Evolutionary conservation across 2,329 filamentous ascomycete genomes (phyloP), one percentile per base, ranked within the genome.

Genomic region (Metarhizium guizhouense): DNA sequence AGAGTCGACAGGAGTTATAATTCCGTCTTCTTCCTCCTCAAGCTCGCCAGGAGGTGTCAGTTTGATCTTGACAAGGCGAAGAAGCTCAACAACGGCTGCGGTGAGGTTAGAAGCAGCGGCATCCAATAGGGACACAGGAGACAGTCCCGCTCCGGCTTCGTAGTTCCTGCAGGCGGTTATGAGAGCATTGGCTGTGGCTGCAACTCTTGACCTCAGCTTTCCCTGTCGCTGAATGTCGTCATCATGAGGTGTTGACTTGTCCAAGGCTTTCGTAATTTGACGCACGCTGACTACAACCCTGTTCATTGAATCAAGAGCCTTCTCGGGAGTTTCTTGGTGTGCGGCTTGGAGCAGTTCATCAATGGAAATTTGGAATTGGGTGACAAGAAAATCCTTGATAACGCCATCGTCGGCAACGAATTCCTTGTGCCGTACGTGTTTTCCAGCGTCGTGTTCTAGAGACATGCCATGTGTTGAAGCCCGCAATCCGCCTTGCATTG

Each of bases 141-240:
- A 93, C 36, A 99, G 81, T 34, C 94, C 94, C 20, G 83, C 85
- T 0, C 90, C 86, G 11, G 83, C 81, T 38, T 88, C 86, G 69
- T 94, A 96, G 67, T 96, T 96, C 74, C 95, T 96, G 38, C 90
- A 87, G 1, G 93, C 90, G 2, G 93, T 97, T 65, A 97, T 96
- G 56, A 99, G 78, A 66, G 93, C 94, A 76, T 97, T 97, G 51
- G 94, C 92, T 1, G 93, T 95, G 2, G 87, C 87, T n/a, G 91
- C 95, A 3, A 97, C 87, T 57, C 87, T 86, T 52, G 83, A 81
- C 71, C 90, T 95, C 58, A 95, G 79, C 69, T 86, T 90, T 32
- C 78, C 75, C 60, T 84, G 83, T 59, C 86, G 76, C 60, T 83
- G 80, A 42, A 74, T 69, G 32, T 81, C 76, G 40, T 81, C 81